phyloP scores from a whole-genome alignment of 1,139 yeast genomes.

The Suhomyces yuchorum region DNA sequence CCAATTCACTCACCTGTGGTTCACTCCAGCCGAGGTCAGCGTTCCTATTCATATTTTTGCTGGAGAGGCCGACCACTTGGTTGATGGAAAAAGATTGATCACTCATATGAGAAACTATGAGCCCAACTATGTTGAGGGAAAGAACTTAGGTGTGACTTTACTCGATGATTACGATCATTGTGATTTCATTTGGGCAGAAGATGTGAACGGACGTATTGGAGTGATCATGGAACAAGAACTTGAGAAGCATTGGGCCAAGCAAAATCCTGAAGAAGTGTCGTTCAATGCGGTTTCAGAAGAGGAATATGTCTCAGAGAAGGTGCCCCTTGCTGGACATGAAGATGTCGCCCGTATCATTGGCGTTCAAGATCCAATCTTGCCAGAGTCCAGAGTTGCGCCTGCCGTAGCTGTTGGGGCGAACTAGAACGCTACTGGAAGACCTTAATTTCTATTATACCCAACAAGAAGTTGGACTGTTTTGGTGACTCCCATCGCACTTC shows the following conservation, averaged over 20 bases:
- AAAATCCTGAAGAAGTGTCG: background rate
- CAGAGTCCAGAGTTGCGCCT: background rate
- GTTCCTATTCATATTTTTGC: slow-evolving; percentile 60
- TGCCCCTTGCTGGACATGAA: background rate
- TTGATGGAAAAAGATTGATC: slow-evolving; percentile 60
- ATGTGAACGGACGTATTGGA: slow-evolving; percentile 40
- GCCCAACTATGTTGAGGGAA: slow-evolving; percentile 40
- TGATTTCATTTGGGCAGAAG: slow-evolving; percentile 61
- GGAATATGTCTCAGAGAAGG: background rate
- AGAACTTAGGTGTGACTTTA: slow-evolving; percentile 38
- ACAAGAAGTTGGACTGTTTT: background rate
- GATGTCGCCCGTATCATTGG: background rate
- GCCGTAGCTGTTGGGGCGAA: background rate
- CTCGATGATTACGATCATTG: slow-evolving; percentile 55
- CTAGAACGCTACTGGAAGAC: background rate
- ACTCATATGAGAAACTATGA: slow-evolving; percentile 57
- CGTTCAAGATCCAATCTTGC: background rate
- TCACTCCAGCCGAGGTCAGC: slow-evolving; percentile 37
- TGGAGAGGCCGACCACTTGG: slow-evolving; percentile 66
- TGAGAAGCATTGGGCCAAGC: slow-evolving; percentile 1
- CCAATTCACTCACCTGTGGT: slow-evolving; percentile 58
- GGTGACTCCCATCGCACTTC: too few relatives aligned
- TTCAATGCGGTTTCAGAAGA: background rate
- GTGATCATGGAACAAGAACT: slow-evolving; percentile 13
- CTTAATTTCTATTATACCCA: background rate